Evolutionary conservation across 345 rosid species (phyloP).

Genomic region (Crucihimalaya himalaica): DNA sequence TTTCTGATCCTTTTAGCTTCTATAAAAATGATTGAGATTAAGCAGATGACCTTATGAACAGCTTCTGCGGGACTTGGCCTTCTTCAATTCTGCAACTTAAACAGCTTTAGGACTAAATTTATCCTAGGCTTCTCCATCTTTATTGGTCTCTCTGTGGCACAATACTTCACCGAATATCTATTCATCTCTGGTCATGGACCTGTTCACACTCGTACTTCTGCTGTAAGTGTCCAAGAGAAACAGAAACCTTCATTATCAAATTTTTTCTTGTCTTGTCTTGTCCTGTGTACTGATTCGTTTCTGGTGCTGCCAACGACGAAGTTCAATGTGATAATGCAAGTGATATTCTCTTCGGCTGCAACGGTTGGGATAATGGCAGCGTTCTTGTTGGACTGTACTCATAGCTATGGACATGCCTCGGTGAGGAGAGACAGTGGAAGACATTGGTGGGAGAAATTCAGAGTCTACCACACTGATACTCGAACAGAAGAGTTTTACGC

Average conservation of each 20-base stretch:
- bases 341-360: slow-evolving; percentile 86
- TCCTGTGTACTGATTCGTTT: slow-evolving; percentile 18
- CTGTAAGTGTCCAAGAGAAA: slow-evolving; percentile 48
- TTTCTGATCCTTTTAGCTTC: background rate
- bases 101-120: slow-evolving; percentile 84
- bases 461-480: slow-evolving; percentile 51
- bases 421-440: slow-evolving; percentile 77
- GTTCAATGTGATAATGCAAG: slow-evolving; percentile 87
- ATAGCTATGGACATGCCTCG: slow-evolving; percentile 50
- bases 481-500: slow-evolving; percentile 77
- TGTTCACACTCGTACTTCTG: slow-evolving; percentile 58
- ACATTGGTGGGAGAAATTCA: slow-evolving; percentile 89
- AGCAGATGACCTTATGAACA: slow-evolving; percentile 39
- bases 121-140: slow-evolving; percentile 80
- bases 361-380: slow-evolving; percentile 67
- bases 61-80: slow-evolving; percentile 81
- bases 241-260: background rate
- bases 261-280: background rate
- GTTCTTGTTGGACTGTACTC: slow-evolving; percentile 64
- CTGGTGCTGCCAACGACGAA: slow-evolving; percentile 31
- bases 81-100: slow-evolving; percentile 85
- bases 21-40: slow-evolving; percentile 1
- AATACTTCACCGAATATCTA: slow-evolving; percentile 70
- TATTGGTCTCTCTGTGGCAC: slow-evolving; percentile 80
- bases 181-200: slow-evolving; percentile 67